Evolutionary conservation across 495 filamentous ascomycete genomes (phyloP).

Genomic region (Antarctomyces pellizariae): DNA sequence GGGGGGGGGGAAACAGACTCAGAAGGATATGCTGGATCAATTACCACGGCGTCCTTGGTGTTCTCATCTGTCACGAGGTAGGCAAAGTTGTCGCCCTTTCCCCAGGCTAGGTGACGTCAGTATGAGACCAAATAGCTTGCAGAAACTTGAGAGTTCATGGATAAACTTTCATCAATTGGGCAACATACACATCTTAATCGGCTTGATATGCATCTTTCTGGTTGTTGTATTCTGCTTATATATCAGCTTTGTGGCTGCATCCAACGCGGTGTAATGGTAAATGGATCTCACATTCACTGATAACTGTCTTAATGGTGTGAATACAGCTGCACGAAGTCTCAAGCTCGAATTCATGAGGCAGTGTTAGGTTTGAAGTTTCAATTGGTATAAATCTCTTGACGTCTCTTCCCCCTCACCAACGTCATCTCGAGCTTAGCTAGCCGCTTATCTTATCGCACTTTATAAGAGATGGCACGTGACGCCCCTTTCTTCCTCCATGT

Average conservation of each 20-base stretch:
- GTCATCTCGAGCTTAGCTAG: too few species aligned
- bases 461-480: too few species aligned
- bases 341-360: too few species aligned
- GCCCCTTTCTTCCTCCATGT: too few species aligned
- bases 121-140: slow-evolving; percentile 2
- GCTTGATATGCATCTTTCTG: slow-evolving; percentile 77
- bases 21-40: slow-evolving; percentile 79
- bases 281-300: too few species aligned
- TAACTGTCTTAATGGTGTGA: too few species aligned
- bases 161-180: slow-evolving; percentile 1
- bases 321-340: too few species aligned
- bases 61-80: slow-evolving; percentile 86
- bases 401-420: too few species aligned
- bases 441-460: too few species aligned
- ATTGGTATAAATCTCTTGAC: too few species aligned
- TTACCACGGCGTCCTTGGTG: slow-evolving; percentile 75
- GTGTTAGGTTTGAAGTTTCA: too few species aligned
- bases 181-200: slow-evolving; percentile 91
- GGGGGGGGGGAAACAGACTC: slow-evolving; percentile 35
- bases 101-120: slow-evolving; percentile 39
- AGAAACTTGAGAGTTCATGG: neutral
- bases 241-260: neutral
- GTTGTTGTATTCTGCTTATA: slow-evolving; percentile 1
- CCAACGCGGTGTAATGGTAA: neutral
- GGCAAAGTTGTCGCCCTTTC: slow-evolving; percentile 82